Percentiles rank a stretch among this genome's conserved stretches.
phyloP scores from a whole-genome alignment of 179 eudicot genomes.

The Gypsophila paniculata region DNA sequence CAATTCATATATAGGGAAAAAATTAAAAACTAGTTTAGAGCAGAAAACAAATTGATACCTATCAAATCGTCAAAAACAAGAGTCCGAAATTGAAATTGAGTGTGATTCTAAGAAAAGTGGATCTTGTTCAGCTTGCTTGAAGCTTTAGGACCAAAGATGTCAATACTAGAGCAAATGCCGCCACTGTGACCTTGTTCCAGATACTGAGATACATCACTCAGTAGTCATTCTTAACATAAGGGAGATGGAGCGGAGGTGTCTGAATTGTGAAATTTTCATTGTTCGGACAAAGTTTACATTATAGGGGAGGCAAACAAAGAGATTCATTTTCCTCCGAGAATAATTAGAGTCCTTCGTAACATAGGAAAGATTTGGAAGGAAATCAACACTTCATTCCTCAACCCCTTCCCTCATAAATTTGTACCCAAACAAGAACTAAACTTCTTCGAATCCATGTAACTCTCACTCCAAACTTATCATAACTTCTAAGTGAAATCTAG shows the following conservation, averaged over 20 bases:
- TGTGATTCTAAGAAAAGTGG: not conserved
- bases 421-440: too few species aligned
- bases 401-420: too few species aligned
- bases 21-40: slow-evolving; percentile 8
- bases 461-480: not conserved
- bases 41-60: not conserved
- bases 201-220: too few species aligned
- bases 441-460: not conserved
- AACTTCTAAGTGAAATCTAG: not conserved
- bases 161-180: too few species aligned
- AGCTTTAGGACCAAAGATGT: not conserved
- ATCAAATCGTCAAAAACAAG: not conserved
- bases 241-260: not conserved
- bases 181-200: too few species aligned
- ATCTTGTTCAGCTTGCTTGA: not conserved
- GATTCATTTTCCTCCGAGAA: not conserved
- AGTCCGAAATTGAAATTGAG: not conserved
- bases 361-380: too few species aligned
- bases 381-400: too few species aligned
- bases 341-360: too few species aligned
- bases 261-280: not conserved
- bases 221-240: not conserved
- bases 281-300: not conserved
- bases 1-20: not conserved
- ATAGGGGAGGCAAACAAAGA: not conserved